These are phyloP conservation scores for Aspergillus calidoustus DNA, from an alignment of 2,329 filamentous ascomycete species.

Conservation along the genomic window DNA sequence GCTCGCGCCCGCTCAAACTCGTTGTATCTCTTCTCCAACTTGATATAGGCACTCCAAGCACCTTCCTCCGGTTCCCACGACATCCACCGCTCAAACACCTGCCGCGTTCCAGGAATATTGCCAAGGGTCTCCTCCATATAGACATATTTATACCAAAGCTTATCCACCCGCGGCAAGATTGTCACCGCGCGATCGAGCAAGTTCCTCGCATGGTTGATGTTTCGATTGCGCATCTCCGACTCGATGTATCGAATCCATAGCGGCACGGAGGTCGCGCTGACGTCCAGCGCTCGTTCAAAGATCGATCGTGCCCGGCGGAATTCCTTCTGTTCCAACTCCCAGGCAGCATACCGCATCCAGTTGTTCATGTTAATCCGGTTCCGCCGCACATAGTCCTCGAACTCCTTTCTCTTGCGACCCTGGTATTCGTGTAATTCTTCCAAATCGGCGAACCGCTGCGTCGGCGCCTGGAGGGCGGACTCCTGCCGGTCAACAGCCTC, in stretches of 20 bases:
- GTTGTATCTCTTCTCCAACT: conserved; percentile 91
- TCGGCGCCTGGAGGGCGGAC: conserved; percentile 82
- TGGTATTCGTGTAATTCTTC: conserved; percentile 98
- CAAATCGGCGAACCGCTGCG: conserved; percentile 91
- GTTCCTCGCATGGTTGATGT: conserved; percentile 97
- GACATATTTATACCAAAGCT: conserved; percentile 99
- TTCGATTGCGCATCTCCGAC: conserved; percentile 91
- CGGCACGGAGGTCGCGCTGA: conserved; percentile 82
- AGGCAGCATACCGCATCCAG: conserved; percentile 96
- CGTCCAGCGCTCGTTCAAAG: conserved; percentile 93
- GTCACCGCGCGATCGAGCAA: conserved; percentile 93
- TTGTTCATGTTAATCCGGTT: conserved; percentile 97
- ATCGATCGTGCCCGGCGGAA: conserved; percentile 88
- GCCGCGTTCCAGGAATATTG: conserved; percentile 87
- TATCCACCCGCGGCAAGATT: conserved; percentile 86
- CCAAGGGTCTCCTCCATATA: conserved; percentile 98
- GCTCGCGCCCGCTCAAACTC: conserved; percentile 89
- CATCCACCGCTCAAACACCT: conserved; percentile 98
- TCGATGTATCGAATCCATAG: conserved; percentile 95
- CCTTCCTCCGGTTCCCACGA: conserved; percentile 96
- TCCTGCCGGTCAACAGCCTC: conserved; percentile 98
- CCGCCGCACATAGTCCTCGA: conserved; percentile 95
- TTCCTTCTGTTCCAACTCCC: conserved; percentile 98
- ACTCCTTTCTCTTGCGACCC: conserved; percentile 92
- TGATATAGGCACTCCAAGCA: conserved; percentile 95